A percentile compares a stretch with the other conserved stretches of the same genome.
phyloP scores from a whole-genome alignment of 2,329 filamentous ascomycete genomes.

The Endocalyx cinctus region DNA sequence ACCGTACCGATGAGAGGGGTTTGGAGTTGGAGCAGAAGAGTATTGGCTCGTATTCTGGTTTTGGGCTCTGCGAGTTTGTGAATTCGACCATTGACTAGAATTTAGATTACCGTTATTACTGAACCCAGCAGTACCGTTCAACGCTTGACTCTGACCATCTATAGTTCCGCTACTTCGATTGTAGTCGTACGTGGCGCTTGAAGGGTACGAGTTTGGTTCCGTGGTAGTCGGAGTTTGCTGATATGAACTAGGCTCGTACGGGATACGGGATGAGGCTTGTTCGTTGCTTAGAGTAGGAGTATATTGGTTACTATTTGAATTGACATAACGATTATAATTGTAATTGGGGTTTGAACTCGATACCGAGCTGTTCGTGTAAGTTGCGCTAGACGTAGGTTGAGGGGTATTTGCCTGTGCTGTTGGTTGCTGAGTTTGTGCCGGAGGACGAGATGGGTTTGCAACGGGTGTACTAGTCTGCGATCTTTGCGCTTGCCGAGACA shows the following conservation, averaged over 20 bases:
- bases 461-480: constrained; percentile 25
- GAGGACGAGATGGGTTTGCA: constrained; percentile 17
- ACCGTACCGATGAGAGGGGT: constrained; percentile 17
- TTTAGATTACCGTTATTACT: constrained; percentile 9
- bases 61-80: constrained; percentile 16
- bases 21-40: constrained; percentile 11
- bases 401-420: constrained; percentile 8
- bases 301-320: constrained; percentile 16
- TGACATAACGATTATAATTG: constrained; percentile 27
- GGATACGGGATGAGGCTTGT: constrained; percentile 17
- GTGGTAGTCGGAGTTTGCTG: constrained; percentile 15
- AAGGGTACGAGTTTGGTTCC: constrained; percentile 19
- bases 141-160: constrained; percentile 21
- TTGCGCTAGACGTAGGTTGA: constrained; percentile 16
- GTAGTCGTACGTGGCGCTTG: constrained; percentile 24
- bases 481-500: constrained; percentile 21
- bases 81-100: constrained; percentile 21
- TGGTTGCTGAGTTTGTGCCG: constrained; percentile 21
- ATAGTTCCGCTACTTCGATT: constrained; percentile 13
- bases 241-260: constrained; percentile 24
- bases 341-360: constrained; percentile 23
- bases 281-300: constrained; percentile 13
- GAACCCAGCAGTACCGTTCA: constrained; percentile 16
- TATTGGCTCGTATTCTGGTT: constrained; percentile 16
- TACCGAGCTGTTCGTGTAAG: constrained; percentile 23